A percentile compares a stretch with the other conserved stretches of the same genome.
These are phyloP conservation scores for Termitomyces titanicus DNA, from an alignment of 768 basidiomycete species.

Conservation along the genomic window DNA sequence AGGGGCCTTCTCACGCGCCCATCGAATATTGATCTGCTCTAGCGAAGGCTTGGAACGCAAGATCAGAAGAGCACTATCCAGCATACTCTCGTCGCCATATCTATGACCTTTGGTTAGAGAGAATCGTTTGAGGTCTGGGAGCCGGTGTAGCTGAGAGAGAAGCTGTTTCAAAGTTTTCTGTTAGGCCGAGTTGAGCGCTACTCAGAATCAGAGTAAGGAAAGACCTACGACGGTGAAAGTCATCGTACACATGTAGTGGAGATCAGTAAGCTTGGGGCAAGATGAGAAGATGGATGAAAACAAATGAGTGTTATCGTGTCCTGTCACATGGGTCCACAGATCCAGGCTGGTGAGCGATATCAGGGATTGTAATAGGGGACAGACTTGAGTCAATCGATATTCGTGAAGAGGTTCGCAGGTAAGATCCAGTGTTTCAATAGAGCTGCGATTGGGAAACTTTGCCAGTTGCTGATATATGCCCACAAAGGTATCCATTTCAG, in stretches of 20 bases:
- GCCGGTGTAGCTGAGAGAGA: conserved; percentile 30
- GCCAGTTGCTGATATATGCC: conserved; percentile 47
- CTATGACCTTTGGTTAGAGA: conserved; percentile 47
- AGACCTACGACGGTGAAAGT: conserved; percentile 35
- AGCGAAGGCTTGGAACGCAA: conserved; percentile 29
- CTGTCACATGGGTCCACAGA: conserved; percentile 43
- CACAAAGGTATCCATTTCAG: conserved; percentile 37
- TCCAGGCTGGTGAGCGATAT: conserved; percentile 38
- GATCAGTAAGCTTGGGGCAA: conserved; percentile 38
- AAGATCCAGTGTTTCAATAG: conserved; percentile 40
- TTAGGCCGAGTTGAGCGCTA: not conserved
- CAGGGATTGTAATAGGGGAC: conserved; percentile 30
- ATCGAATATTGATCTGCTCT: conserved; percentile 43
- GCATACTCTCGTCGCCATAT: conserved; percentile 43
- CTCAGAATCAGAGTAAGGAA: not conserved
- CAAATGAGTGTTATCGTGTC: conserved; percentile 28
- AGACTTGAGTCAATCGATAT: conserved; percentile 28
- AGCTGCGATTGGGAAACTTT: conserved; percentile 30
- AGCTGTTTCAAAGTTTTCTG: conserved; percentile 43
- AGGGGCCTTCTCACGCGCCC: conserved; percentile 42
- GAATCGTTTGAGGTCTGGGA: conserved; percentile 40
- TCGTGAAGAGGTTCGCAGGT: conserved; percentile 48
- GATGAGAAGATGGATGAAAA: conserved; percentile 32
- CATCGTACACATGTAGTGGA: conserved; percentile 52
- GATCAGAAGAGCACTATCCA: conserved; percentile 35